Base-by-base conservation (phyloP, 192 early-diverging fungal genomes). In the Blastocladiella britannica region DNA sequence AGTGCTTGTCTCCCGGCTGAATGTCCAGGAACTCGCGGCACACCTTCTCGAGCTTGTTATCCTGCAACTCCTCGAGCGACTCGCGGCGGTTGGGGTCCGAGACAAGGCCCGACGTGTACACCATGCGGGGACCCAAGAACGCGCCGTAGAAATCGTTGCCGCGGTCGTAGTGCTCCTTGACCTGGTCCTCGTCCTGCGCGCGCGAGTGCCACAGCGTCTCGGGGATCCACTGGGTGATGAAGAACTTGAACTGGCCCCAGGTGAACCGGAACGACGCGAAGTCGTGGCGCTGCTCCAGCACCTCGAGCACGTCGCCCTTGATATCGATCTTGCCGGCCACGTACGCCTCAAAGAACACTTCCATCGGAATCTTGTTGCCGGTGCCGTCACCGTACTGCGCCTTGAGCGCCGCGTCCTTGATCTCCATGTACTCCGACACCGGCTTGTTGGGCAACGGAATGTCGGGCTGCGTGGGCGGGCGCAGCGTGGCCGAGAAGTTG, bases 61-160 rank as follows among this genome's bases (percentile, higher is more conserved):
- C 81, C 69, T 95, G 93, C 62, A 97, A 64, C 70, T 93, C 72
- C 67, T 97, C 93, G 56, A 97, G 73, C 29, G 87, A 80, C 72
- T 97, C 88, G 58, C 75, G 70, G 61, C 75, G 72, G 62, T 62
- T 76, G 7, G 67, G 56, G 59, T 89, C 85, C 64, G 81, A 77
- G 60, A 93, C 80, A 55, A 97, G 82, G 53, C 88, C 93, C 53
- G 89, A 91, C 22, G 93, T 97, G 74, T 97, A 97, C 54, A 93
- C 76, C 93, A 97, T 97, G 61, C 75, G 76, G 47, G 84, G 82
- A 53, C 93, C 93, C 55, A 97, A 67, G 75, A 93, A 93, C 27
- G 86, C 87, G 25, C 80, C 85, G 70, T 94, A 94, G 62, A 97
- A 97, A 67, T 97, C 93, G 73, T 97, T 86, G 56, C 93, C 93